These are phyloP conservation scores for Alternaria solani DNA, from an alignment of 2,329 filamentous ascomycete species.

Conservation along the genomic window DNA sequence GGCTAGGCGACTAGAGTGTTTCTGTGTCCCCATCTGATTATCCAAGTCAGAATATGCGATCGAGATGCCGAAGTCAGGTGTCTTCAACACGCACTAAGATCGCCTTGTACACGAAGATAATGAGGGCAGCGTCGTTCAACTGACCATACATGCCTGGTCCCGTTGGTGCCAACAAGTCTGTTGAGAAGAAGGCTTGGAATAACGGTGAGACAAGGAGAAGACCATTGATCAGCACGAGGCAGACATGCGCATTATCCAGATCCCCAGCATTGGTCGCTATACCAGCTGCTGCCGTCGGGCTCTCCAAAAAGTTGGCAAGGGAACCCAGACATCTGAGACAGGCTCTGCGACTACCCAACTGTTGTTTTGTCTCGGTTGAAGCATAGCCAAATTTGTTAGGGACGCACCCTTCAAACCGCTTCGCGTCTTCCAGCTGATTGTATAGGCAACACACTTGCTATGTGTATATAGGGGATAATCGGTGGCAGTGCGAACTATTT, in stretches of 20 bases:
- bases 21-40: background rate
- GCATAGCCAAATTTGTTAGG: background rate
- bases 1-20: background rate
- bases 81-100: no score
- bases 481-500: background rate
- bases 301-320: background rate
- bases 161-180: background rate
- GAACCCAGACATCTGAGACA: background rate
- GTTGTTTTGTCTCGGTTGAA: background rate
- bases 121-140: no score
- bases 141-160: no score
- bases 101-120: no score
- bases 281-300: background rate
- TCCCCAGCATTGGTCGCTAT: background rate
- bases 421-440: background rate
- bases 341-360: background rate
- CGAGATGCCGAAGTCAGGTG: no score
- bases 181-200: background rate
- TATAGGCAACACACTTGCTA: background rate
- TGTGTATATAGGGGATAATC: background rate
- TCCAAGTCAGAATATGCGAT: background rate
- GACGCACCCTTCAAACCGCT: background rate
- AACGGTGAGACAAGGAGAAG: background rate
- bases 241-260: background rate
- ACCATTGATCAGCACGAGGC: background rate